These are phyloP conservation scores for Tolypocladium ovalisporum DNA, from an alignment of 2,329 filamentous ascomycete genomes.

Conservation along the genomic window DNA sequence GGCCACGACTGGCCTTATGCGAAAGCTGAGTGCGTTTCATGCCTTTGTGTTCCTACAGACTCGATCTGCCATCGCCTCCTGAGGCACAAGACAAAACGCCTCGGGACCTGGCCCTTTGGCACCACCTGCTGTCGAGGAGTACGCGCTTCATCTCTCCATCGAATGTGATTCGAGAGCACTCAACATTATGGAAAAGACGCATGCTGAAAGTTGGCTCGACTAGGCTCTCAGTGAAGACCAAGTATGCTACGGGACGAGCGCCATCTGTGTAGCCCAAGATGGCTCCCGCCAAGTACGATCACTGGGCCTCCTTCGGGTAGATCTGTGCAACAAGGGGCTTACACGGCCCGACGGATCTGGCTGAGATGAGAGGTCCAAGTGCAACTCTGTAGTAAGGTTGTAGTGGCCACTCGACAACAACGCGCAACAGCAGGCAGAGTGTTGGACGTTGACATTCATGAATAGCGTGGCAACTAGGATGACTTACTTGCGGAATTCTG, in stretches of 20 bases:
- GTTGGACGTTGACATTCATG: not conserved
- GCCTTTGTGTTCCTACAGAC: not conserved
- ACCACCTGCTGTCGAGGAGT: not conserved
- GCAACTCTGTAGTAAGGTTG: not conserved
- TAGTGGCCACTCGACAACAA: not conserved
- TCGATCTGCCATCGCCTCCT: not conserved
- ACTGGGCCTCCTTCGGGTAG: not conserved
- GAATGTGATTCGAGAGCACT: not conserved
- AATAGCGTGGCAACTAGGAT: not conserved
- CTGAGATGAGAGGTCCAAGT: not conserved
- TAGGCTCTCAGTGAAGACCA: not conserved
- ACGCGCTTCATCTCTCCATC: not conserved
- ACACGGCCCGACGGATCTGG: not conserved
- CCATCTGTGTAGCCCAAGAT: not conserved
- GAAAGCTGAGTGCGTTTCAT: not conserved
- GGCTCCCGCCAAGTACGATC: not conserved
- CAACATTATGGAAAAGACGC: not conserved
- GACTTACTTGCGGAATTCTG: not conserved
- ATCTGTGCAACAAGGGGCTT: not conserved
- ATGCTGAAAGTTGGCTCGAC: not conserved
- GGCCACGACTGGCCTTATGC: not conserved
- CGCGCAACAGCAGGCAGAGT: not conserved
- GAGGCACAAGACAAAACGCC: not conserved
- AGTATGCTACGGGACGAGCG: not conserved
- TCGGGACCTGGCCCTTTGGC: not conserved